These are phyloP conservation scores for Ogataea degrootiae DNA, from an alignment of 805 yeast genomes.

Conservation along the genomic window DNA sequence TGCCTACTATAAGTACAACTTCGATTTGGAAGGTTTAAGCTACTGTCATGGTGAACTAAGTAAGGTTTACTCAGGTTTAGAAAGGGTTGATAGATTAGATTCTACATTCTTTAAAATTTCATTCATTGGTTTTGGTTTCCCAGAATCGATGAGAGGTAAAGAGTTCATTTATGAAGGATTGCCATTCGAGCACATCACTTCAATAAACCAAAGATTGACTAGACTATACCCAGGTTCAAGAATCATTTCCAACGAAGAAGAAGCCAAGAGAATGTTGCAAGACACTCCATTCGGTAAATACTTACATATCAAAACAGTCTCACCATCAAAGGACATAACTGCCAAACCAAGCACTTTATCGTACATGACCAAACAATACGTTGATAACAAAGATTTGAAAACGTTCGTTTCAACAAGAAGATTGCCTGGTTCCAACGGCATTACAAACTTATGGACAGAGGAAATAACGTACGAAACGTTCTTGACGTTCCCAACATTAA, in stretches of 20 bases:
- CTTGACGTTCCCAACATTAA: slow-evolving; percentile 79
- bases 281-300: slow-evolving; percentile 65
- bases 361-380: slow-evolving; percentile 65
- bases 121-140: slow-evolving; percentile 83
- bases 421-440: slow-evolving; percentile 67
- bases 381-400: slow-evolving; percentile 68
- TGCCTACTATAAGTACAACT: slow-evolving; percentile 67
- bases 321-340: slow-evolving; percentile 49
- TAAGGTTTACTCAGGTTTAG: slow-evolving; percentile 60
- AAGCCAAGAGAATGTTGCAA: slow-evolving; percentile 45
- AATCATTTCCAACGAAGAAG: slow-evolving; percentile 51
- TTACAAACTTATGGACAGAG: slow-evolving; percentile 82
- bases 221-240: slow-evolving; percentile 79
- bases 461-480: slow-evolving; percentile 74
- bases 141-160: slow-evolving; percentile 66
- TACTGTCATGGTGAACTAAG: slow-evolving; percentile 65
- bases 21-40: slow-evolving; percentile 72
- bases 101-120: slow-evolving; percentile 78
- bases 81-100: slow-evolving; percentile 63
- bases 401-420: slow-evolving; percentile 66
- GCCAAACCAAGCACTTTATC: slow-evolving; percentile 37
- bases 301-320: slow-evolving; percentile 66
- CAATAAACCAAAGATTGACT: slow-evolving; percentile 72
- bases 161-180: slow-evolving; percentile 80
- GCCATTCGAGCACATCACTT: slow-evolving; percentile 82